These are phyloP conservation scores for Lentinula sp. DNA, from an alignment of 768 basidiomycete species.

Conservation along the genomic window DNA sequence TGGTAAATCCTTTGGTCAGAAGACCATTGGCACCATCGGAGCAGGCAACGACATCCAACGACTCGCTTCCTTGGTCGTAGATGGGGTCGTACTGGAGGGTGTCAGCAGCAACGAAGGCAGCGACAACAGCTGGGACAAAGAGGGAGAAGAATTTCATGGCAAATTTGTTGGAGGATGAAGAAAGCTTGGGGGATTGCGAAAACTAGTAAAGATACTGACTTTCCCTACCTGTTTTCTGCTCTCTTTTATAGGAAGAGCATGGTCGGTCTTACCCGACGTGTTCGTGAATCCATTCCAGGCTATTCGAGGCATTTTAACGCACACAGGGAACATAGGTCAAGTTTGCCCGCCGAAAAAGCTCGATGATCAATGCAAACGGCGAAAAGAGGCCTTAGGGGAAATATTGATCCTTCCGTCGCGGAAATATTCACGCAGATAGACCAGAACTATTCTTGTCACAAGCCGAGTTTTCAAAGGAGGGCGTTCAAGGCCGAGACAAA, in stretches of 20 bases:
- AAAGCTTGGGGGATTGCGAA: background rate
- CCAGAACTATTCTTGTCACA: background rate
- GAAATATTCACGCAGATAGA: background rate
- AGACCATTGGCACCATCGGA: conserved; percentile 34
- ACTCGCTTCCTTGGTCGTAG: conserved; percentile 8
- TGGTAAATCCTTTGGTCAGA: conserved; percentile 23
- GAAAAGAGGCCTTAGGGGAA: background rate
- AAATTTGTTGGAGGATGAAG: background rate
- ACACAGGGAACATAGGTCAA: background rate
- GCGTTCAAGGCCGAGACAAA: background rate
- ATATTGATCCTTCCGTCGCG: background rate
- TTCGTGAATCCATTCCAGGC: background rate
- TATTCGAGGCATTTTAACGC: background rate
- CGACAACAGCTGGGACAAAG: conserved; percentile 16
- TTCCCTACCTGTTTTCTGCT: background rate
- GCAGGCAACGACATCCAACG: conserved; percentile 29
- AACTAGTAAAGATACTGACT: background rate
- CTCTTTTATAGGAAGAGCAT: background rate
- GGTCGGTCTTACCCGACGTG: conserved; percentile 2
- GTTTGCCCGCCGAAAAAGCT: background rate
- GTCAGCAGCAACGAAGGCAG: conserved; percentile 47
- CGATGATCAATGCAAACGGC: background rate
- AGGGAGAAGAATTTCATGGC: conserved; percentile 15
- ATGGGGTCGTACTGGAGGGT: conserved; percentile 65
- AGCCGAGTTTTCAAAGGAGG: background rate